A percentile compares a stretch with the other conserved stretches of the same genome.
phyloP scores from a whole-genome alignment of 2,329 filamentous ascomycete genomes.

The Xylariaceae sp. region DNA sequence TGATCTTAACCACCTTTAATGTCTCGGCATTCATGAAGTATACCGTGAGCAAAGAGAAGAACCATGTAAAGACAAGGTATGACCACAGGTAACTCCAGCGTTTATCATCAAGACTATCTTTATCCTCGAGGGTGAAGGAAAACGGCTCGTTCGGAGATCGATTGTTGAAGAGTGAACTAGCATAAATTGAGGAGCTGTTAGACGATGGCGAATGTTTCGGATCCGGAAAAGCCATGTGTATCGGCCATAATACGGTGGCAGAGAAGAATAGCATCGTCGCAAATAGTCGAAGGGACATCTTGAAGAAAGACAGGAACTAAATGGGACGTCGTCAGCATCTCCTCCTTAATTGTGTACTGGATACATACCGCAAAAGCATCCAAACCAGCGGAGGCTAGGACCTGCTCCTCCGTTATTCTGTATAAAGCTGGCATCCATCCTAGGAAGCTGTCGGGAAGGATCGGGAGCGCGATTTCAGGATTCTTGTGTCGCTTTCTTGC shows the following conservation, averaged over 20 bases:
- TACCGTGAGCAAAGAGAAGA: slow-evolving; percentile 83
- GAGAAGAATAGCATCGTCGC: slow-evolving; percentile 82
- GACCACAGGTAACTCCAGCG: slow-evolving; percentile 76
- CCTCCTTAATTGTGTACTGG: slow-evolving; percentile 39
- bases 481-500: slow-evolving; percentile 81
- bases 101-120: slow-evolving; percentile 32
- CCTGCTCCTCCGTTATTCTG: slow-evolving; percentile 84
- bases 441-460: slow-evolving; percentile 82
- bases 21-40: slow-evolving; percentile 87
- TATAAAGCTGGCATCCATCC: slow-evolving; percentile 93
- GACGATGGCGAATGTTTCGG: not conserved
- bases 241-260: slow-evolving; percentile 79
- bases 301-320: slow-evolving; percentile 88
- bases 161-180: slow-evolving; percentile 12
- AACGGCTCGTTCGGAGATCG: not conserved
- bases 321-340: slow-evolving; percentile 43
- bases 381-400: slow-evolving; percentile 86
- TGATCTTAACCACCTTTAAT: slow-evolving; percentile 79
- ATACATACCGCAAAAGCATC: slow-evolving; percentile 84
- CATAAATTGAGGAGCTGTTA: not conserved
- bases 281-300: slow-evolving; percentile 89
- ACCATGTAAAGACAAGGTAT: slow-evolving; percentile 92
- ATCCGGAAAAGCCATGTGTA: slow-evolving; percentile 71
- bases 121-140: slow-evolving; percentile 19
- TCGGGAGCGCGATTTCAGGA: slow-evolving; percentile 67